A percentile compares a stretch with the other conserved stretches of the same genome.
Evolutionary conservation across 371 early-diverging fungal genomes (phyloP).

Genomic region (Mortierella sp.): DNA sequence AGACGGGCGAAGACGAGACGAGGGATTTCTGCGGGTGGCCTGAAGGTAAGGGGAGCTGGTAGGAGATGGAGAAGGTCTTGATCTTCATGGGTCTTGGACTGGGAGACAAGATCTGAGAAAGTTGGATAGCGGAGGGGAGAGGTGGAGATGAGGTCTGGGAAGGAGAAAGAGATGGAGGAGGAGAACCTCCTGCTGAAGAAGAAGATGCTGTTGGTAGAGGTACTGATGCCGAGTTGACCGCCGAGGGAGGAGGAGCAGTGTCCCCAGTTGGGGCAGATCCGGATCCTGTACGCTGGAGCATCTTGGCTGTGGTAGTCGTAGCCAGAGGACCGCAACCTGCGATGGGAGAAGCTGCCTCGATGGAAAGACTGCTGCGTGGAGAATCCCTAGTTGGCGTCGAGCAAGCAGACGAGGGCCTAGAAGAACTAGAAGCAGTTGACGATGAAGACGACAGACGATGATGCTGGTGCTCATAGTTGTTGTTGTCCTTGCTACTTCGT

Average conservation of each 20-base stretch:
- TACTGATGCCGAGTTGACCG: neutral
- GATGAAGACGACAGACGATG: slow-evolving; percentile 12
- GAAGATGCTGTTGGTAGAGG: neutral
- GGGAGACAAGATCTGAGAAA: neutral
- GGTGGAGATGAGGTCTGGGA: neutral
- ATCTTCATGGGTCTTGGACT: neutral
- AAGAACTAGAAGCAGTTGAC: neutral
- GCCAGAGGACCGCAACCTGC: neutral
- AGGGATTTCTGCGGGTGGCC: slow-evolving; percentile 20
- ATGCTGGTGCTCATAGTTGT: neutral
- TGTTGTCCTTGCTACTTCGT: neutral
- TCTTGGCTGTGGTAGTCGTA: neutral
- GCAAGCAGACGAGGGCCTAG: neutral
- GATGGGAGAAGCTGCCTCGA: slow-evolving; percentile 12
- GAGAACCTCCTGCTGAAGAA: neutral
- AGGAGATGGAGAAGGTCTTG: slow-evolving; percentile 11
- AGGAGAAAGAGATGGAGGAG: neutral
- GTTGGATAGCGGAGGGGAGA: neutral
- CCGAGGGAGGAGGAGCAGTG: neutral
- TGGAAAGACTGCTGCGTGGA: slow-evolving; percentile 23
- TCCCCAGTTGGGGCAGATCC: neutral
- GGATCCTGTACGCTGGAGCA: neutral
- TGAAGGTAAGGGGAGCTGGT: slow-evolving; percentile 15
- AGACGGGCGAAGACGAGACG: slow-evolving; percentile 6
- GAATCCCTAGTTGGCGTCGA: neutral